phyloP scores from a whole-genome alignment of 169 alveolate species.

The Plasmodium coatneyi region DNA sequence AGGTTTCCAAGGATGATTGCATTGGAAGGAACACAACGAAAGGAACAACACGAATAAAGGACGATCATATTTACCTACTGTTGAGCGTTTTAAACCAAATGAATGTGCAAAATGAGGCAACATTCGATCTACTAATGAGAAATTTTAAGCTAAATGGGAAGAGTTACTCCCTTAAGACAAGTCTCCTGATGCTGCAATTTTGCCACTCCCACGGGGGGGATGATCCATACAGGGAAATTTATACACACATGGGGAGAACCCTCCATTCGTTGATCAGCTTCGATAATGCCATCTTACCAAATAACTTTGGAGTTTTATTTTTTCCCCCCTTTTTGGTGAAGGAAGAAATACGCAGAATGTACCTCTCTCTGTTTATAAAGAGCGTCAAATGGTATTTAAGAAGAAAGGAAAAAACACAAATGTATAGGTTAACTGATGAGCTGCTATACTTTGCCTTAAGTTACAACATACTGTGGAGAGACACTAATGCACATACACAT shows the following conservation, averaged over 20 bases:
- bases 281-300: slow-evolving; percentile 6
- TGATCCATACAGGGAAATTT: not conserved
- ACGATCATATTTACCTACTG: slow-evolving; percentile 28
- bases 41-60: not conserved
- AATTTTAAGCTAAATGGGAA: slow-evolving; percentile 19
- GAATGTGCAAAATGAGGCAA: slow-evolving; percentile 21
- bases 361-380: slow-evolving; percentile 25
- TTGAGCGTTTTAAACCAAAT: slow-evolving; percentile 35
- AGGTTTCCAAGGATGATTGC: not conserved
- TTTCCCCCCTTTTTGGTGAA: slow-evolving; percentile 36
- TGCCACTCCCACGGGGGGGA: slow-evolving; percentile 9
- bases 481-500: not conserved
- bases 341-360: slow-evolving; percentile 4
- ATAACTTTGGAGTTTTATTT: slow-evolving; percentile 35
- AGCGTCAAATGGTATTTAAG: slow-evolving; percentile 9
- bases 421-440: slow-evolving; percentile 36
- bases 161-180: slow-evolving; percentile 17
- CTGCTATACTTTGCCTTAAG: slow-evolving; percentile 20
- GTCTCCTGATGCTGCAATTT: slow-evolving; percentile 32
- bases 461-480: slow-evolving; percentile 21
- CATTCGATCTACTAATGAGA: not conserved
- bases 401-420: slow-evolving; percentile 12
- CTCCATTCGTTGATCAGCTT: not conserved
- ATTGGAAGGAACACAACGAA: not conserved
- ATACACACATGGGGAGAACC: slow-evolving; percentile 2